These are phyloP conservation scores for Elsinoe ampelina DNA, from an alignment of 2,329 filamentous ascomycete species.

Conservation along the genomic window DNA sequence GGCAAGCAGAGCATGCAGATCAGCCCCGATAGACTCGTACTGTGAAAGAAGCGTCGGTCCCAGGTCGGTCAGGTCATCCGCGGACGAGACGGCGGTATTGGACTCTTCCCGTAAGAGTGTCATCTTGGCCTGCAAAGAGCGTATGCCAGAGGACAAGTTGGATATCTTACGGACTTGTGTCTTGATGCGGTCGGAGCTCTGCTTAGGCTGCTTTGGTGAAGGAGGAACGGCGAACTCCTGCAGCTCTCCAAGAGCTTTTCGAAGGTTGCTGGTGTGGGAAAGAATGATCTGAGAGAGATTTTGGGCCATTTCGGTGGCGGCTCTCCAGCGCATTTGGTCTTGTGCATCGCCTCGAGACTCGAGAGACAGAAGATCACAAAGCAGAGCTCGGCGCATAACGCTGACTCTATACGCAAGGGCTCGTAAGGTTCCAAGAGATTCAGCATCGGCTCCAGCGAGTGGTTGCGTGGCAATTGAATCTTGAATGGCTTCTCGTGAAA, in stretches of 20 bases:
- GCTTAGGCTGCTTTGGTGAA: constrained; percentile 36
- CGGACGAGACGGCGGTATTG: constrained; percentile 65
- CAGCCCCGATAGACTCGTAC: constrained; percentile 88
- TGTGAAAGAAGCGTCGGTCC: constrained; percentile 73
- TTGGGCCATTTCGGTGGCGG: constrained; percentile 65
- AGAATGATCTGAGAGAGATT: constrained; percentile 53
- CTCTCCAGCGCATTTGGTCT: constrained; percentile 70
- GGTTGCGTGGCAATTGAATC: constrained; percentile 40
- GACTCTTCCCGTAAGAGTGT: constrained; percentile 86
- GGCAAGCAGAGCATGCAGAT: constrained; percentile 54
- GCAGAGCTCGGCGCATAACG: constrained; percentile 69
- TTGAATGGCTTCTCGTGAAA: constrained; percentile 38
- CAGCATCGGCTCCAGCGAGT: constrained; percentile 65
- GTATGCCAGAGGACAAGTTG: constrained; percentile 79
- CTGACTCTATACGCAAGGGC: constrained; percentile 59
- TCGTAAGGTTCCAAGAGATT: constrained; percentile 70
- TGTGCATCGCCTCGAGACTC: constrained; percentile 69
- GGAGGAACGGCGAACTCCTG: constrained; percentile 48
- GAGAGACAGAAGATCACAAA: constrained; percentile 82
- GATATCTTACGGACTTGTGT: constrained; percentile 82
- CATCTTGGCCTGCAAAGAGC: constrained; percentile 88
- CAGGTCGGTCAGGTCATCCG: constrained; percentile 51
- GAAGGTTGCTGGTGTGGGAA: constrained; percentile 56
- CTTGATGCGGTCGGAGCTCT: constrained; percentile 73
- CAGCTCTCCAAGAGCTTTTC: constrained; percentile 64